phyloP scores from a whole-genome alignment of 768 basidiomycete genomes.

The Favolaschia claudopus region DNA sequence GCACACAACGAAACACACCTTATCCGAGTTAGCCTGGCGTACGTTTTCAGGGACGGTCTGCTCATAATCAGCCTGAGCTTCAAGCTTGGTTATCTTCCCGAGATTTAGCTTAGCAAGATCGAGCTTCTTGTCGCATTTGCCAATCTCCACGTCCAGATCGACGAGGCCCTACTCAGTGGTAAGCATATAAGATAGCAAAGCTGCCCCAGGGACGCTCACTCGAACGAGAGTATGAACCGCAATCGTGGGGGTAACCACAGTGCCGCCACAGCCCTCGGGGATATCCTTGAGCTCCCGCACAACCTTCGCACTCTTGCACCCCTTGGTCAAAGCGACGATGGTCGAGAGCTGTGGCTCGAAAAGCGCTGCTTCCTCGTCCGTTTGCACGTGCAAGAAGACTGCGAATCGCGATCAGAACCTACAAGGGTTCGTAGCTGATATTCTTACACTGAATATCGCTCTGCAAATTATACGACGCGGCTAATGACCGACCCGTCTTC shows the following conservation, averaged over 20 bases:
- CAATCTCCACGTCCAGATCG: slow-evolving; percentile 85
- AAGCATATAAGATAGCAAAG: neutral
- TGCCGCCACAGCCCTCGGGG: slow-evolving; percentile 87
- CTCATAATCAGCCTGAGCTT: slow-evolving; percentile 77
- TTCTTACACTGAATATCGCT: slow-evolving; percentile 79
- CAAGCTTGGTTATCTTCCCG: slow-evolving; percentile 78
- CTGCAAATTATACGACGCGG: slow-evolving; percentile 90
- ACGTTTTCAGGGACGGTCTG: slow-evolving; percentile 83
- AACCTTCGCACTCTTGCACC: slow-evolving; percentile 78
- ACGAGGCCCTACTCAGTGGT: slow-evolving; percentile 74
- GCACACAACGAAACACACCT: slow-evolving; percentile 56
- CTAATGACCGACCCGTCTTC: slow-evolving; percentile 82
- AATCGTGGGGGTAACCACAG: slow-evolving; percentile 77
- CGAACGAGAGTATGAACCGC: slow-evolving; percentile 85
- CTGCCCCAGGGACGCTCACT: slow-evolving; percentile 50
- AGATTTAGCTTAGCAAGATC: slow-evolving; percentile 71
- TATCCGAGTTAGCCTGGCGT: slow-evolving; percentile 76
- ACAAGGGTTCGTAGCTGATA: neutral
- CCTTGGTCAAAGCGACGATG: slow-evolving; percentile 84
- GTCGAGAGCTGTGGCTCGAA: slow-evolving; percentile 78
- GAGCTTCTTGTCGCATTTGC: slow-evolving; percentile 90
- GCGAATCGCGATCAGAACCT: slow-evolving; percentile 8
- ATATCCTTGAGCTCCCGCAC: slow-evolving; percentile 70
- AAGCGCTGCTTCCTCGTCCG: slow-evolving; percentile 65
- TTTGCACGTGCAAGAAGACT: slow-evolving; percentile 84